phyloP scores from a whole-genome alignment of 163 green algal genomes.

The Smithsoniella earleae region DNA sequence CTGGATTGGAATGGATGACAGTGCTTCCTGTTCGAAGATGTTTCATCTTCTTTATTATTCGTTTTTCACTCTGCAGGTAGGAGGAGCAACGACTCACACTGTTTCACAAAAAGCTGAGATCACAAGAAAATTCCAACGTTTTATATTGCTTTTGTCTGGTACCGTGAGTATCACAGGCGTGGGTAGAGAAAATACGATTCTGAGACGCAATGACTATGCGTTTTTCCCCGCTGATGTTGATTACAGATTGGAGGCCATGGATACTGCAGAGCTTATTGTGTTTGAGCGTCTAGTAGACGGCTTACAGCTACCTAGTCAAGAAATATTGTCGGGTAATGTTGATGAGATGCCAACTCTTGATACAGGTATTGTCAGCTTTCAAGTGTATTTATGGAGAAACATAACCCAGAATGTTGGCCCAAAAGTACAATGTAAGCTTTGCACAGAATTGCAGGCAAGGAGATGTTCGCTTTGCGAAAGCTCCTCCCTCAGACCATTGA shows the following conservation, averaged over 20 bases:
- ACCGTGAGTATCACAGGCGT: too few species aligned
- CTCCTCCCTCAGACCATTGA: conserved; percentile 70
- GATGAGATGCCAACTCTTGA: neutral
- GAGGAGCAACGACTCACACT: too few species aligned
- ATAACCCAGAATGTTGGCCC: too few species aligned
- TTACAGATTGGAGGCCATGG: neutral
- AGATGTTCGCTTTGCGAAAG: conserved; percentile 86
- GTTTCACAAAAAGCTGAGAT: too few species aligned
- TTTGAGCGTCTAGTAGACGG: conserved; percentile 2
- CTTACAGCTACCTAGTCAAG: neutral
- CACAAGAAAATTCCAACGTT: conserved; percentile 21
- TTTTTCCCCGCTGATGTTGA: conserved; percentile 18
- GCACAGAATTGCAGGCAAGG: conserved; percentile 32
- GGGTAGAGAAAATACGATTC: too few species aligned
- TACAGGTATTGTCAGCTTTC: conserved; percentile 3
- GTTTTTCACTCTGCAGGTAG: too few species aligned
- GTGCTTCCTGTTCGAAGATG: too few species aligned
- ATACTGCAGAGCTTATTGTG: neutral
- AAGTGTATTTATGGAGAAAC: too few species aligned
- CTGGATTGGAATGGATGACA: too few species aligned
- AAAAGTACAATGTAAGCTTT: too few species aligned
- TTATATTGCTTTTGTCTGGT: conserved; percentile 15
- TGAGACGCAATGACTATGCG: neutral
- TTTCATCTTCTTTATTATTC: too few species aligned
- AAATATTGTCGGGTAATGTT: neutral